phyloP scores from a whole-genome alignment of 2,329 filamentous ascomycete species.

The Lecanoromycetidae sp. region DNA sequence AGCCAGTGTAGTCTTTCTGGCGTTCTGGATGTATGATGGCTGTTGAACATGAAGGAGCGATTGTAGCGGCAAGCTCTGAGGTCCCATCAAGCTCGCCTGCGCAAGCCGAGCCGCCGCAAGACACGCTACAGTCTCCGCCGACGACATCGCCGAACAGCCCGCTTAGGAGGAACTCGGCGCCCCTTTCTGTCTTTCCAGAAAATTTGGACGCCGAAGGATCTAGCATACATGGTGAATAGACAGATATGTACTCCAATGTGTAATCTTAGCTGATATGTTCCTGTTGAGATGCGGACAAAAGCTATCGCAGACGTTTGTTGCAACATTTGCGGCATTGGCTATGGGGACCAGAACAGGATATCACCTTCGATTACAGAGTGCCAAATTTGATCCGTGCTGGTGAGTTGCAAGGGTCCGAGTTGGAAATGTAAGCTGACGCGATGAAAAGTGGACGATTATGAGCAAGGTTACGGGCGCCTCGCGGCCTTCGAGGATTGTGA shows the following conservation, averaged over 20 bases:
- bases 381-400: neutral
- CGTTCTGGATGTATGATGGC: neutral
- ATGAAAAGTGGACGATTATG: slow-evolving; percentile 2
- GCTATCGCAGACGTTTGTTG: neutral
- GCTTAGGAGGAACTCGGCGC: too few species aligned
- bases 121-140: neutral
- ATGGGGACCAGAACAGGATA: neutral
- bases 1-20: too few species aligned
- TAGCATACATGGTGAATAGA: neutral
- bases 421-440: neutral
- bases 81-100: neutral
- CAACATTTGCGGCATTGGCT: neutral
- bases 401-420: neutral
- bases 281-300: neutral
- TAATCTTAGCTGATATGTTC: neutral
- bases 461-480: slow-evolving; percentile 7
- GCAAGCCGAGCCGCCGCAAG: neutral
- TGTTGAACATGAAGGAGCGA: neutral
- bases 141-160: neutral
- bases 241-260: neutral
- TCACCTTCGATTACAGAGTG: neutral
- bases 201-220: neutral
- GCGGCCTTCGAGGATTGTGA: slow-evolving; percentile 9
- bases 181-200: too few species aligned
- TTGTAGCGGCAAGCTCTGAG: neutral